These are phyloP conservation scores for Colletotrichum salicis DNA, from an alignment of 2,329 filamentous ascomycete genomes.

Conservation along the genomic window DNA sequence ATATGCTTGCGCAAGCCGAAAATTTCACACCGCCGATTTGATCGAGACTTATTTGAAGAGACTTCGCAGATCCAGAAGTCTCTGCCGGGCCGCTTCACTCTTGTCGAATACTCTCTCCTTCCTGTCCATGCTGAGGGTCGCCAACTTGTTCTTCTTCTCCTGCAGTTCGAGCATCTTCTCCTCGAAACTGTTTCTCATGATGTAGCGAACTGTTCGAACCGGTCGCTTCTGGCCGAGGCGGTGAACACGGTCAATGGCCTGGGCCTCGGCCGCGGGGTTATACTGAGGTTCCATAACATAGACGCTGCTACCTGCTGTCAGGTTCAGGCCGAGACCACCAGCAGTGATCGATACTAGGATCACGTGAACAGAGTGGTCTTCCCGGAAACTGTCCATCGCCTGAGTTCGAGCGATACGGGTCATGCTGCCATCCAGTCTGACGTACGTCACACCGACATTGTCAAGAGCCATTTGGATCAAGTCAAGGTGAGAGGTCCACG, in stretches of 20 bases:
- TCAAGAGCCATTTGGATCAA: slow-evolving; percentile 86
- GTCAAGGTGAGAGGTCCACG: slow-evolving; percentile 95
- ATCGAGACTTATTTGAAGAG: slow-evolving; percentile 60
- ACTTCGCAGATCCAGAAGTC: slow-evolving; percentile 67
- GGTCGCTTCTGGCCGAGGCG: slow-evolving; percentile 89
- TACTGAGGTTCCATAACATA: slow-evolving; percentile 99
- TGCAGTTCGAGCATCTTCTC: slow-evolving; percentile 92
- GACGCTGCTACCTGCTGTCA: slow-evolving; percentile 85
- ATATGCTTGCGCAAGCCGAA: slow-evolving; percentile 6
- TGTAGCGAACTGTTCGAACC: slow-evolving; percentile 86
- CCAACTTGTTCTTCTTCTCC: slow-evolving; percentile 91
- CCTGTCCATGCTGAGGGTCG: slow-evolving; percentile 84
- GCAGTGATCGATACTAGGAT: slow-evolving; percentile 94
- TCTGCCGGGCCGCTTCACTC: slow-evolving; percentile 68
- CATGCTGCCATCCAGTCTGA: slow-evolving; percentile 94
- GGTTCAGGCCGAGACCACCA: slow-evolving; percentile 89
- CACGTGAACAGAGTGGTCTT: slow-evolving; percentile 76
- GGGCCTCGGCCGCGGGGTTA: slow-evolving; percentile 93
- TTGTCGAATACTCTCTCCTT: slow-evolving; percentile 64
- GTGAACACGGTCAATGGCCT: slow-evolving; percentile 94
- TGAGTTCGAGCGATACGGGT: slow-evolving; percentile 75
- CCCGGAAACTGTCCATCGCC: slow-evolving; percentile 82
- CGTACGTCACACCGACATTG: slow-evolving; percentile 72
- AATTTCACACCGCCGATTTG: background rate
- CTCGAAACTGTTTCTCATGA: slow-evolving; percentile 92